Evolutionary conservation across 1,284 basidiomycete genomes (phyloP).

Genomic region (Somion occarium): DNA sequence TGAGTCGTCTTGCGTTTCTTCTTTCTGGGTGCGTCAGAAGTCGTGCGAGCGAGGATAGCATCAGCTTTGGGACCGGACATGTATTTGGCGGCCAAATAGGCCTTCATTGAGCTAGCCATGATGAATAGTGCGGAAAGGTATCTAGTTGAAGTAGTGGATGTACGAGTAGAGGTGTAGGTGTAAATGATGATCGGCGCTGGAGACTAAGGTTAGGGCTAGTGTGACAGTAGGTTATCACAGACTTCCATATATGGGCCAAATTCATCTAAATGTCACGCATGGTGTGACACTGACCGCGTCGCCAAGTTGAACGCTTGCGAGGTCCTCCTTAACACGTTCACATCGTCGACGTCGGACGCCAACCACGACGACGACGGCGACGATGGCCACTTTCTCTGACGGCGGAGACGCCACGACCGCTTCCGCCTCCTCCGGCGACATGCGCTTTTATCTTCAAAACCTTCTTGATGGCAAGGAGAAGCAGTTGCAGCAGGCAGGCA

Average conservation of each 20-base stretch:
- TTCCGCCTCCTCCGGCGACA: constrained; percentile 48
- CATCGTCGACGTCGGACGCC: constrained; percentile 23
- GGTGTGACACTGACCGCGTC: neutral
- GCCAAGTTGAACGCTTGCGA: neutral
- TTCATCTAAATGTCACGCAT: neutral
- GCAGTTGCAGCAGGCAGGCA: constrained; percentile 85
- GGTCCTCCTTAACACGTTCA: constrained; percentile 10
- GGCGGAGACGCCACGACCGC: constrained; percentile 25
- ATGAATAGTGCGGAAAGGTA: neutral
- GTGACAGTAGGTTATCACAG: neutral
- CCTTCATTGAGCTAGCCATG: constrained; percentile 43
- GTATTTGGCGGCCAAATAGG: constrained; percentile 83
- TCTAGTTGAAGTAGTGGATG: neutral
- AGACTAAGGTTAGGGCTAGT: neutral
- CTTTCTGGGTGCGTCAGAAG: constrained; percentile 55
- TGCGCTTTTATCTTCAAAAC: constrained; percentile 72
- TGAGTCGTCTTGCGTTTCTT: constrained; percentile 68
- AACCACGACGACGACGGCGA: constrained; percentile 21
- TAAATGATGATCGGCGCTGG: no score
- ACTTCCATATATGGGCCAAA: neutral
- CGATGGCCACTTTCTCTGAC: constrained; percentile 34
- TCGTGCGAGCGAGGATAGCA: constrained; percentile 77
- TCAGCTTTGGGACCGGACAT: constrained; percentile 98
- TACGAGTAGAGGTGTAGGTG: neutral
- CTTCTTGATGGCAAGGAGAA: constrained; percentile 86